phyloP scores from a whole-genome alignment of 495 filamentous ascomycete species.

The Aspergillus saccharolyticus region DNA sequence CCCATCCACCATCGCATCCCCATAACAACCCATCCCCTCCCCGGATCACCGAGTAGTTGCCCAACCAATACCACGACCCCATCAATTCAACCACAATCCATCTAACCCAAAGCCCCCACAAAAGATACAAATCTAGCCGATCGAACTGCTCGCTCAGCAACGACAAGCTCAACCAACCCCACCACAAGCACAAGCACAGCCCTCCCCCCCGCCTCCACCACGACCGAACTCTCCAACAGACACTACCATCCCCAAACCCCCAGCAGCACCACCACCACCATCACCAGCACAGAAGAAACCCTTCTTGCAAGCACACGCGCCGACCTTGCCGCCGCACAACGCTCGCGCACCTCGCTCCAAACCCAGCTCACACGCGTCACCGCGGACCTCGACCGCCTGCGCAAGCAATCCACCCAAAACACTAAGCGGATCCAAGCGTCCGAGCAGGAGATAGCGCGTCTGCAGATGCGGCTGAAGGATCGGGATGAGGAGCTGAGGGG shows the following conservation, averaged over 20 bases:
- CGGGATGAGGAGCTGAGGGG: slow-evolving; percentile 77
- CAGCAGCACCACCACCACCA: slow-evolving; percentile 16
- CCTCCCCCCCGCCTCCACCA: not conserved
- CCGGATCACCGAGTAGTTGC: not conserved
- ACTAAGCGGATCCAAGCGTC: slow-evolving; percentile 54
- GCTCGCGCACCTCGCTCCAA: slow-evolving; percentile 62
- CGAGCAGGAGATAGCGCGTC: slow-evolving; percentile 53
- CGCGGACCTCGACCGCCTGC: slow-evolving; percentile 56
- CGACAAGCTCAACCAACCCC: not conserved
- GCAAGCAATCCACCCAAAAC: slow-evolving; percentile 50
- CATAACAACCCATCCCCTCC: no score
- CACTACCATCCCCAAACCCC: not conserved
- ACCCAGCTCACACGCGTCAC: slow-evolving; percentile 53
- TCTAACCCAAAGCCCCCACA: not conserved
- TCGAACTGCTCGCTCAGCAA: slow-evolving; percentile 55
- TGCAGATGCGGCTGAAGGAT: slow-evolving; percentile 65
- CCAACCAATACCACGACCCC: not conserved
- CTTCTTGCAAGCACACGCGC: slow-evolving; percentile 46
- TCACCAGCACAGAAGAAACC: slow-evolving; percentile 28
- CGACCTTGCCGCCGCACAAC: slow-evolving; percentile 70
- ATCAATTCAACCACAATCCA: not conserved
- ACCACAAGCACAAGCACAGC: not conserved
- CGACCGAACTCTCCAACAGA: no score
- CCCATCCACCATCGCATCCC: no score
- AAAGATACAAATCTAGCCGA: slow-evolving; percentile 67